These are phyloP conservation scores for Eucalyptus camaldulensis DNA, from an alignment of 345 rosid species.

Conservation along the genomic window DNA sequence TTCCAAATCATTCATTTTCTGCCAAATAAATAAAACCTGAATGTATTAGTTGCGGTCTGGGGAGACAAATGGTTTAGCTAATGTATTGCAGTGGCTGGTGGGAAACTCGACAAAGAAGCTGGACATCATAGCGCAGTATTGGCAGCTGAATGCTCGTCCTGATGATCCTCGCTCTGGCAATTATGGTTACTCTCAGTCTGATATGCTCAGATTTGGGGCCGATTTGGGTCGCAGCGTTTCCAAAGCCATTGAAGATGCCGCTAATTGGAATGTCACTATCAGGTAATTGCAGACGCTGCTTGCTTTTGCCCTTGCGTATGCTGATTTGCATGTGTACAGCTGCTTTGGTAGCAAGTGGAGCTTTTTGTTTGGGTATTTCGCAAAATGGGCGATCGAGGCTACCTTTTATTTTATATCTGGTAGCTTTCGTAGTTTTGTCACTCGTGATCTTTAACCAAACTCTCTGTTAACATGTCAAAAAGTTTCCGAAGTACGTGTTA, in stretches of 20 bases:
- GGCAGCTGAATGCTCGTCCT: constrained; percentile 65
- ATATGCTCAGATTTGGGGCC: constrained; percentile 3
- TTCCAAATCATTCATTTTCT: too few species aligned
- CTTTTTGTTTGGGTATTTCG: neutral
- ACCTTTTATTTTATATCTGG: neutral
- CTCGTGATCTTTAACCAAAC: neutral
- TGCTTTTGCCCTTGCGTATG: neutral
- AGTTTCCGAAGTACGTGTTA: neutral
- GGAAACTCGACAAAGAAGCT: too few species aligned
- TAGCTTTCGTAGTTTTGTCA: neutral
- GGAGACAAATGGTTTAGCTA: too few species aligned
- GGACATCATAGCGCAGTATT: constrained; percentile 37
- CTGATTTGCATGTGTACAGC: neutral
- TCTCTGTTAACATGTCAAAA: neutral
- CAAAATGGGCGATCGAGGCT: neutral
- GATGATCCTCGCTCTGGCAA: constrained; percentile 65
- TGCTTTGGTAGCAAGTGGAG: too few species aligned
- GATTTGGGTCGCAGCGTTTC: constrained; percentile 44
- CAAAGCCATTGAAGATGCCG: constrained; percentile 44
- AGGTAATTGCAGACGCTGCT: constrained; percentile 11
- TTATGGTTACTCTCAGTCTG: constrained; percentile 52
- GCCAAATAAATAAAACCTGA: too few species aligned
- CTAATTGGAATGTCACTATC: constrained; percentile 46
- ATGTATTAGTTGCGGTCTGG: too few species aligned
- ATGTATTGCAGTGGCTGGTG: too few species aligned